Evolutionary conservation across 352 stramenopile species (phyloP), one percentile per base, ranked within the genome.

Genomic region (Globisporangium mamillatum): DNA sequence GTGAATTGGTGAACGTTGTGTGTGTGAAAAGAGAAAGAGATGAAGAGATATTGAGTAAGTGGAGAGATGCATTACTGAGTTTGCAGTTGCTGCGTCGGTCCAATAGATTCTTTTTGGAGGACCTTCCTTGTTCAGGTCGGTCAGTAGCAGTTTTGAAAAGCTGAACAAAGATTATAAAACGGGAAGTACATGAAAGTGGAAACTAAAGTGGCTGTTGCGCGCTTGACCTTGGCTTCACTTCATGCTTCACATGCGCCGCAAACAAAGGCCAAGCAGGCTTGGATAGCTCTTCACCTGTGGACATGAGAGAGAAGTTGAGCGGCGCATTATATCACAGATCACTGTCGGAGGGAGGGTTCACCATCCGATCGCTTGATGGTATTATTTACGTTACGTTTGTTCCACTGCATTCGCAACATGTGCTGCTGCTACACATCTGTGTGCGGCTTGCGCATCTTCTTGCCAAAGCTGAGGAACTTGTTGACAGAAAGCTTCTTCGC

Each of bases 401-500:
- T 52, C 44, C 4, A 22, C 5, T 52, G 14, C 44, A 52, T 48
- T 22, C 18, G 18, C 44, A 52, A n/a, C 41, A 52, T 20, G 5
- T 52, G 6, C 44, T 60, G 55, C 22, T 44, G 12, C 29, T 69
- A 77, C 50, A 41, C 55, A 44, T 85, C 76, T 0, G 68, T 74
- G 46, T 74, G 44, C 48, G 57, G 76, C 63, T 87, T 87, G 44
- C 76, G 77, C 22, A 71, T 77, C 38, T 82, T 82, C 71, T 87
- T 89, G 29, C 81, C 81, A 67, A 89, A 89, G 48, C 79, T 75
- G 63, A 94, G 74, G 52, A 94, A 92, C 63, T 88, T 91, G 68
- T 94, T 92, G 46, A 78, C 78, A 67, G 77, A 86, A 60, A 92
- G 74, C 68, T 92, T 91, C 68, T 91, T 92, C 20, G 76, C 67